A percentile compares a stretch with the other conserved stretches of the same genome.
These are phyloP conservation scores for Yarrowia sp. DNA, from an alignment of 805 yeast species.

Conservation along the genomic window DNA sequence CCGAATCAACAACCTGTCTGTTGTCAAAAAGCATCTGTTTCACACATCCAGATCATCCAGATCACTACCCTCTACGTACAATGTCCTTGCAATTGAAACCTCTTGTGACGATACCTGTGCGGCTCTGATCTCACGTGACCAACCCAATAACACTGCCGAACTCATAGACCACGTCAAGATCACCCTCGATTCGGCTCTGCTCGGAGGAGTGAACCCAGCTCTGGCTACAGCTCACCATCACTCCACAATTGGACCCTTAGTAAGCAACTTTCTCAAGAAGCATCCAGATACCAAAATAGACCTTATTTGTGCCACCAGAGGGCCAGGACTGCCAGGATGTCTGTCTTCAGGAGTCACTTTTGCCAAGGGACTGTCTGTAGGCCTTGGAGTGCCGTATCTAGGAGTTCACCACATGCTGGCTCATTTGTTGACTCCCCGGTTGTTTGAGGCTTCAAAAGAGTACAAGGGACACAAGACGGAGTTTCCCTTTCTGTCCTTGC, in stretches of 20 bases:
- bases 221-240: conserved; percentile 85
- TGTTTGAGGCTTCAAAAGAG: conserved; percentile 47
- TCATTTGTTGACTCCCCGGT: conserved; percentile 74
- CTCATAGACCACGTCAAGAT: conserved; percentile 65
- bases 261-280: conserved; percentile 54
- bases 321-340: conserved; percentile 96
- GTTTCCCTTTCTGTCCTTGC: conserved; percentile 72
- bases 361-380: conserved; percentile 84
- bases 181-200: conserved; percentile 68
- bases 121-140: conserved; percentile 66
- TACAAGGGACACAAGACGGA: conserved; percentile 56
- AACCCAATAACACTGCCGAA: conserved; percentile 52
- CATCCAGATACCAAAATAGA: conserved; percentile 55
- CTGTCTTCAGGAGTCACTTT: conserved; percentile 80
- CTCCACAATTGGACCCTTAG: conserved; percentile 59
- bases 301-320: conserved; percentile 86
- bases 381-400: conserved; percentile 75
- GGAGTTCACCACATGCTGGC: conserved; percentile 98
- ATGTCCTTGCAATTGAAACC: conserved; percentile 84
- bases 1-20: too few species aligned
- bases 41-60: too few species aligned
- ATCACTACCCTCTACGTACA: conserved; percentile 39
- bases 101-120: conserved; percentile 97
- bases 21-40: too few species aligned
- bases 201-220: conserved; percentile 90